phyloP scores from a whole-genome alignment of 2,329 filamentous ascomycete species.

The Albophoma yamanashiensis region DNA sequence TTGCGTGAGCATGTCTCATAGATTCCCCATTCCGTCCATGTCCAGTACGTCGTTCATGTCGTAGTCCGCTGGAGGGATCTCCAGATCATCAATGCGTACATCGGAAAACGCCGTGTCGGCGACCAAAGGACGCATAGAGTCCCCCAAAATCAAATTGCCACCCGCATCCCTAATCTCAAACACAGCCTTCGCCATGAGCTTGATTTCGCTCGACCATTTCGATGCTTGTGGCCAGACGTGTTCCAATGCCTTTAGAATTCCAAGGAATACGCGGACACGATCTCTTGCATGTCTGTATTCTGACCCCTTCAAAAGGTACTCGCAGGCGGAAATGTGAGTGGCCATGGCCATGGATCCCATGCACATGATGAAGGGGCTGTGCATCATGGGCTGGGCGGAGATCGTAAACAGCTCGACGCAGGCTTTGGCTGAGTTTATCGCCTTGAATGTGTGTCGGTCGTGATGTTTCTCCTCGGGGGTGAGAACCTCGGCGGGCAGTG shows the following conservation, averaged over 20 bases:
- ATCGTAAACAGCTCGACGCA: conserved; percentile 8
- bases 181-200: conserved; percentile 6
- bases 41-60: too few species aligned
- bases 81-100: too few species aligned
- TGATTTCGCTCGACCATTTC: conserved; percentile 7
- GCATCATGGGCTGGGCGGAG: conserved; percentile 3
- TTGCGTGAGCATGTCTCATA: too few species aligned
- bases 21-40: too few species aligned
- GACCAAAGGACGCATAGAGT: too few species aligned
- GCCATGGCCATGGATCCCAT: conserved; percentile 9
- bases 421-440: conserved; percentile 4
- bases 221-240: conserved; percentile 8
- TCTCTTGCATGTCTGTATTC: conserved; percentile 4
- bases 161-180: neutral
- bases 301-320: conserved; percentile 2
- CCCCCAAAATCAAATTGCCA: neutral
- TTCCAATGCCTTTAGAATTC: conserved; percentile 5
- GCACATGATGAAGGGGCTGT: conserved; percentile 10
- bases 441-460: conserved; percentile 6
- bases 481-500: conserved; percentile 5
- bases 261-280: conserved; percentile 8
- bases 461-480: conserved; percentile 5
- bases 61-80: too few species aligned
- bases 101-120: too few species aligned
- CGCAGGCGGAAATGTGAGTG: conserved; percentile 8